Evolutionary conservation across 306 rosid species (phyloP).

Genomic region (Lupinus albus): DNA sequence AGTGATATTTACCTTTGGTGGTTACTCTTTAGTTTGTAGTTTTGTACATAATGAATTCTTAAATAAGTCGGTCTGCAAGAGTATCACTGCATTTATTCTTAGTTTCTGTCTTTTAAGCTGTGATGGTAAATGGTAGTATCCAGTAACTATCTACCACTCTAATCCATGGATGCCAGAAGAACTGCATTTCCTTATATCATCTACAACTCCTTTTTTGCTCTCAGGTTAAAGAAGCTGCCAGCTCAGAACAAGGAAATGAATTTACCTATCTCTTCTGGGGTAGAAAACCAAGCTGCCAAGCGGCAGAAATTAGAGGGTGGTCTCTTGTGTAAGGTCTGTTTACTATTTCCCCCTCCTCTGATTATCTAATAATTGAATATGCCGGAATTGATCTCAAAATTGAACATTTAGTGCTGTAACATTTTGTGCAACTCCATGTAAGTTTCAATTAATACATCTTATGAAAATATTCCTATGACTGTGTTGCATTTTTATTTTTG

Average conservation of each 20-base stretch:
- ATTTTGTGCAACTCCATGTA: slow-evolving; percentile 17
- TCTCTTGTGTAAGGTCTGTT: slow-evolving; percentile 67
- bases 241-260: slow-evolving; percentile 58
- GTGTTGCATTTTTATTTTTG: slow-evolving; percentile 6
- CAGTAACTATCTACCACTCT: slow-evolving; percentile 29
- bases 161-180: slow-evolving; percentile 36
- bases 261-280: slow-evolving; percentile 54
- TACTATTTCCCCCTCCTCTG: slow-evolving; percentile 26
- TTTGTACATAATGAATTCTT: slow-evolving; percentile 11
- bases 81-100: slow-evolving; percentile 21
- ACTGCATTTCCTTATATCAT: slow-evolving; percentile 25
- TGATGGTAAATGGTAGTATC: slow-evolving; percentile 12
- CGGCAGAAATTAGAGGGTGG: slow-evolving; percentile 92
- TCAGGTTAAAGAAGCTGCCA: slow-evolving; percentile 67
- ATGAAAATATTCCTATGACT: slow-evolving; percentile 21
- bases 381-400: slow-evolving; percentile 23
- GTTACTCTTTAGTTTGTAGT: not conserved
- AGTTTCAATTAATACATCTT: slow-evolving; percentile 26
- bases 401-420: slow-evolving; percentile 15
- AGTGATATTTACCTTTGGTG: slow-evolving; percentile 15
- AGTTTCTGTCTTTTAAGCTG: slow-evolving; percentile 25
- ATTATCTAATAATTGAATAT: slow-evolving; percentile 36
- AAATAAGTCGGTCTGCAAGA: slow-evolving; percentile 6
- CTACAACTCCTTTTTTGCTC: slow-evolving; percentile 32
- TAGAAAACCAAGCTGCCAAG: slow-evolving; percentile 83